Conservation (phyloP, 805 yeast species). For the Ogataea pignaliae region DNA sequence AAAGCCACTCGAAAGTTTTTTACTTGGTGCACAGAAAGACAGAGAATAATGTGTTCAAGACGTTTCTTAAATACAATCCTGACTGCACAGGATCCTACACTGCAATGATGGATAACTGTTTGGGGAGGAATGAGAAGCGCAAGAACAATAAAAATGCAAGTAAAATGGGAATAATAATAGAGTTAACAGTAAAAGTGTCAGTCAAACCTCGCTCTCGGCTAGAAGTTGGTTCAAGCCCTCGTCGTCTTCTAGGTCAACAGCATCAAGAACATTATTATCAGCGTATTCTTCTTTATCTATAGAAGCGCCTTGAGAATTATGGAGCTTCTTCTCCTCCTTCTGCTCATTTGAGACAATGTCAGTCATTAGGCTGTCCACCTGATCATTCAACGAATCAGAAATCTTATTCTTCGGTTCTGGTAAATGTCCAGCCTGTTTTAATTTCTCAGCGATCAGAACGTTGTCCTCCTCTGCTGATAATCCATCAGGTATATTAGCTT, state of each 20-base stretch:
- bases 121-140: too few relatives aligned
- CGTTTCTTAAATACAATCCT: too few relatives aligned
- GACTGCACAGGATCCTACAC: too few relatives aligned
- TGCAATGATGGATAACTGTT: too few relatives aligned
- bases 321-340: conserved; percentile 10
- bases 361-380: conserved; percentile 6
- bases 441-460: conserved; percentile 20
- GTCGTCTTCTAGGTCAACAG: neutral
- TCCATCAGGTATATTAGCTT: too few relatives aligned
- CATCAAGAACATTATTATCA: neutral
- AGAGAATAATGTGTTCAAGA: too few relatives aligned
- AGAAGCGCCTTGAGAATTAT: conserved; percentile 4
- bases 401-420: conserved; percentile 24
- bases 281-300: neutral
- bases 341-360: neutral
- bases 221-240: neutral
- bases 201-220: neutral
- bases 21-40: too few relatives aligned
- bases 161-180: too few relatives aligned
- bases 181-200: too few relatives aligned
- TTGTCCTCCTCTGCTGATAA: conserved; percentile 13
- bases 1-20: too few relatives aligned
- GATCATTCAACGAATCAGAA: conserved; percentile 26
- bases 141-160: too few relatives aligned
- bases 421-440: conserved; percentile 19